These are phyloP conservation scores for Alternaria tenuissima DNA, from an alignment of 2,329 filamentous ascomycete species.

Conservation along the genomic window DNA sequence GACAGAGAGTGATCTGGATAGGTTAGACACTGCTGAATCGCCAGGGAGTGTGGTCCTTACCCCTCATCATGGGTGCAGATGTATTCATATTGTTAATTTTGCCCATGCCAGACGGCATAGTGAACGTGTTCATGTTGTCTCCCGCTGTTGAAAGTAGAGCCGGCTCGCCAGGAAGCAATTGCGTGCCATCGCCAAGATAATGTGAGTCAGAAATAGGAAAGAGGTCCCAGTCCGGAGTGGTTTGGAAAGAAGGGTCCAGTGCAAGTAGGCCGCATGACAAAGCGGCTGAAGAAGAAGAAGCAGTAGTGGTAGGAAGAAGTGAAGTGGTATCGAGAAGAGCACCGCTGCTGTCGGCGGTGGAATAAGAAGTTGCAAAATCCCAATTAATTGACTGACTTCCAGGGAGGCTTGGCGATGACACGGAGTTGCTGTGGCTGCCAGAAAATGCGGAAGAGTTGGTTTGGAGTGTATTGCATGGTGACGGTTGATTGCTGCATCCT, in stretches of 20 bases:
- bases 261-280: slow-evolving; percentile 27
- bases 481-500: slow-evolving; percentile 39
- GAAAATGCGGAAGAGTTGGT: slow-evolving; percentile 29
- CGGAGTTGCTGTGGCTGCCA: slow-evolving; percentile 38
- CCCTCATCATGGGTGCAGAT: slow-evolving; percentile 36
- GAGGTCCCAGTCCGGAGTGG: slow-evolving; percentile 35
- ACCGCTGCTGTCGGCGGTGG: slow-evolving; percentile 31
- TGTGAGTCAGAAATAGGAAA: slow-evolving; percentile 33
- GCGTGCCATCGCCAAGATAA: slow-evolving; percentile 33
- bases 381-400: slow-evolving; percentile 38
- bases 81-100: slow-evolving; percentile 25
- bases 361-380: slow-evolving; percentile 38
- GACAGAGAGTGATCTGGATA: slow-evolving; percentile 35
- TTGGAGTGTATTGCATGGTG: slow-evolving; percentile 34
- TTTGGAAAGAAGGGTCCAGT: slow-evolving; percentile 29
- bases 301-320: slow-evolving; percentile 22
- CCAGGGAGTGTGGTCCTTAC: slow-evolving; percentile 18
- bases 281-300: slow-evolving; percentile 23
- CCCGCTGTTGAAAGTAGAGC: slow-evolving; percentile 22
- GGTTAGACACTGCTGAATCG: slow-evolving; percentile 18
- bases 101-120: slow-evolving; percentile 29
- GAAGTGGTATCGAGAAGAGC: slow-evolving; percentile 29
- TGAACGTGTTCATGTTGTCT: slow-evolving; percentile 22
- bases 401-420: slow-evolving; percentile 33
- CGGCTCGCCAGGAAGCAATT: slow-evolving; percentile 25